A percentile compares a stretch with the other conserved stretches of the same genome.
phyloP scores from a whole-genome alignment of 75 land plant species.

The Pinus taeda region DNA sequence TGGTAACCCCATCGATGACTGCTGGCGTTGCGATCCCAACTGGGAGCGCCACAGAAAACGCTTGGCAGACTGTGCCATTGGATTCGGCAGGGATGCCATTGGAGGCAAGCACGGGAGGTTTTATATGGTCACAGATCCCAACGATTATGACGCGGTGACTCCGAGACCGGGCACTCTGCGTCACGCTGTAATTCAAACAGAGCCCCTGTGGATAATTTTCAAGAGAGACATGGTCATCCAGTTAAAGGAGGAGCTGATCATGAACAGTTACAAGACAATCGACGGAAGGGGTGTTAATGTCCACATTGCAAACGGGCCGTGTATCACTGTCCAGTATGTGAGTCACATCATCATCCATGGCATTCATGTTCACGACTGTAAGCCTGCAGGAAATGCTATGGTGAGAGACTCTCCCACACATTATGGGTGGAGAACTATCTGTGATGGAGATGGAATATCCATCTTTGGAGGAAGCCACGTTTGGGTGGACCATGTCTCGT shows the following conservation, averaged over 20 bases:
- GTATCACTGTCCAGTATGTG: conserved; percentile 50
- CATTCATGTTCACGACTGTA: conserved; percentile 46
- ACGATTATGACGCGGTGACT: conserved; percentile 52
- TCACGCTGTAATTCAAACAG: conserved; percentile 47
- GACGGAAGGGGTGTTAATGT: conserved; percentile 57
- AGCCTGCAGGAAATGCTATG: conserved; percentile 46
- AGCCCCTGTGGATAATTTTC: conserved; percentile 71
- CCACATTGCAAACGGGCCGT: conserved; percentile 52
- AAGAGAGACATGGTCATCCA: conserved; percentile 57
- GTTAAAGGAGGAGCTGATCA: conserved; percentile 59
- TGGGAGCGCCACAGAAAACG: conserved; percentile 47
- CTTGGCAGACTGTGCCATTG: conserved; percentile 69
- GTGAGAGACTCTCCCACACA: conserved; percentile 39
- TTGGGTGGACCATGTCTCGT: conserved; percentile 46
- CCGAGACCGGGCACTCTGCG: conserved; percentile 61
- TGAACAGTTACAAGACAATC: conserved; percentile 72
- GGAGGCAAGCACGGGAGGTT: conserved; percentile 58
- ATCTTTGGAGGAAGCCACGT: conserved; percentile 32
- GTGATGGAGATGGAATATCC: conserved; percentile 48
- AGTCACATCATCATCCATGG: conserved; percentile 55
- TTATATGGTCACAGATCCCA: conserved; percentile 47
- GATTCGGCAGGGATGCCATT: conserved; percentile 57
- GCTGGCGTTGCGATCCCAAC: conserved; percentile 68
- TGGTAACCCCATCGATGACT: conserved; percentile 73
- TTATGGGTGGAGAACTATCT: conserved; percentile 33